Conservation (phyloP, 2,329 filamentous ascomycete species). For the Exserohilum rostratum region DNA sequence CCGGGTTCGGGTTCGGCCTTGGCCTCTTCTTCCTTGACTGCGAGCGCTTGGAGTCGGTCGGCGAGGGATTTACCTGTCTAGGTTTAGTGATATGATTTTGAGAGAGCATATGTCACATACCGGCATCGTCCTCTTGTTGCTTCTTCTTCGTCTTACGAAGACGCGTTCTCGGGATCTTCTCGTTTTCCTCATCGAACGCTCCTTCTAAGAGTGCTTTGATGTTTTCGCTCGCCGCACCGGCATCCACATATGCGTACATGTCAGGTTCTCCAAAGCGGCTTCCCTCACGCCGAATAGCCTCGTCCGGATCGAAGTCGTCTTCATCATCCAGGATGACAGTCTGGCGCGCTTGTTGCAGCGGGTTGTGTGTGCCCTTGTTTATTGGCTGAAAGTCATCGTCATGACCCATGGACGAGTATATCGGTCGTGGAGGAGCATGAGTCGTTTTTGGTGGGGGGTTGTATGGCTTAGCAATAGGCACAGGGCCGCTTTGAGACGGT, state of each 20-base stretch:
- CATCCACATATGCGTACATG: constrained; percentile 69
- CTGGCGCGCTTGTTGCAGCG: constrained; percentile 43
- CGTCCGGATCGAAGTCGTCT: constrained; percentile 57
- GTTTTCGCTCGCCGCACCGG: constrained; percentile 73
- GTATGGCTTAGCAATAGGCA: constrained; percentile 57
- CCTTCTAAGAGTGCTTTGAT: constrained; percentile 83
- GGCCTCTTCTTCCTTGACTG: constrained; percentile 57
- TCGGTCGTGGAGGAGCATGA: constrained; percentile 57
- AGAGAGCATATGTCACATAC: background rate
- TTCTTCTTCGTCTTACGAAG: constrained; percentile 54
- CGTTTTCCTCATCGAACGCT: constrained; percentile 75
- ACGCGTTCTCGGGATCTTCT: constrained; percentile 56
- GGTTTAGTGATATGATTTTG: background rate
- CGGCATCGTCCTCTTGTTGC: constrained; percentile 43
- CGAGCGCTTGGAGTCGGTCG: constrained; percentile 52
- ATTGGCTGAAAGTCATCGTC: constrained; percentile 50
- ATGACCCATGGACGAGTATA: constrained; percentile 59
- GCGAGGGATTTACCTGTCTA: constrained; percentile 46
- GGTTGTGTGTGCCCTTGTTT: constrained; percentile 36
- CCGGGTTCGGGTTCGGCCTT: constrained; percentile 50
- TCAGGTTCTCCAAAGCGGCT: constrained; percentile 61
- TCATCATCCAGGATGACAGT: constrained; percentile 52
- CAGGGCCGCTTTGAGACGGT: constrained; percentile 34
- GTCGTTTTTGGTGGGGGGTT: constrained; percentile 54
- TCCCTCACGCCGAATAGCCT: constrained; percentile 52